These are phyloP conservation scores for Penicillium digitatum DNA, from an alignment of 2,329 filamentous ascomycete genomes.

Conservation along the genomic window DNA sequence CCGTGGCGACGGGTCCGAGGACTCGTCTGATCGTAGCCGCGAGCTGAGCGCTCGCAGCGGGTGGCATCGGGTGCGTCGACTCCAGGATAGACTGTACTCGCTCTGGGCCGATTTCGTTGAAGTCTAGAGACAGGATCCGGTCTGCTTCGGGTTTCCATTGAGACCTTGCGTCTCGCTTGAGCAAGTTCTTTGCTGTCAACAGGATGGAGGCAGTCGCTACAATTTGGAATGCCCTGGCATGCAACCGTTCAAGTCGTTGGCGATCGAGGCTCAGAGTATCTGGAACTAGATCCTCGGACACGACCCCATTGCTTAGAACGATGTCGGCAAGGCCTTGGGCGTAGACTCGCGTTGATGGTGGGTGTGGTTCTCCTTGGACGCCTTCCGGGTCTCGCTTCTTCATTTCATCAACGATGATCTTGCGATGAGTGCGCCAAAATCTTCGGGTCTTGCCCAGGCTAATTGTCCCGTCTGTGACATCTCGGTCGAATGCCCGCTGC, in stretches of 20 bases:
- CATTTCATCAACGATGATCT: conserved; percentile 47
- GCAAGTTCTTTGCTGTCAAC: conserved; percentile 61
- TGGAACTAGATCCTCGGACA: conserved; percentile 53
- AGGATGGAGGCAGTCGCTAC: conserved; percentile 60
- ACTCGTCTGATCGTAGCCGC: conserved; percentile 50
- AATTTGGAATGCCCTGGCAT: conserved; percentile 54
- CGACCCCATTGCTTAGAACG: conserved; percentile 51
- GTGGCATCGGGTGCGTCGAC: conserved; percentile 48
- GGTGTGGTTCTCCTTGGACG: conserved; percentile 34
- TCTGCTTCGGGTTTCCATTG: conserved; percentile 61
- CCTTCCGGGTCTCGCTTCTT: conserved; percentile 45
- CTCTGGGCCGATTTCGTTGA: conserved; percentile 40
- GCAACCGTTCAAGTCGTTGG: conserved; percentile 51
- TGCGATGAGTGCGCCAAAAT: conserved; percentile 50
- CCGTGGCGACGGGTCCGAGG: conserved; percentile 51
- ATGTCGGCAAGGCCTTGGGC: conserved; percentile 58
- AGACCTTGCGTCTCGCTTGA: conserved; percentile 61
- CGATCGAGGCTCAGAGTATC: conserved; percentile 59
- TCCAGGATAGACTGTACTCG: conserved; percentile 47
- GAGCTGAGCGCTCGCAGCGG: conserved; percentile 44
- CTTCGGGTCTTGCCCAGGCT: conserved; percentile 51
- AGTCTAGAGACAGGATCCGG: conserved; percentile 53
- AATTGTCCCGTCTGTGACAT: conserved; percentile 50
- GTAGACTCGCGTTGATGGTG: conserved; percentile 48
- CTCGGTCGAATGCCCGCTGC: conserved; percentile 54